Evolutionary conservation across 306 rosid species (phyloP).

Genomic region (Vigna trinervia): DNA sequence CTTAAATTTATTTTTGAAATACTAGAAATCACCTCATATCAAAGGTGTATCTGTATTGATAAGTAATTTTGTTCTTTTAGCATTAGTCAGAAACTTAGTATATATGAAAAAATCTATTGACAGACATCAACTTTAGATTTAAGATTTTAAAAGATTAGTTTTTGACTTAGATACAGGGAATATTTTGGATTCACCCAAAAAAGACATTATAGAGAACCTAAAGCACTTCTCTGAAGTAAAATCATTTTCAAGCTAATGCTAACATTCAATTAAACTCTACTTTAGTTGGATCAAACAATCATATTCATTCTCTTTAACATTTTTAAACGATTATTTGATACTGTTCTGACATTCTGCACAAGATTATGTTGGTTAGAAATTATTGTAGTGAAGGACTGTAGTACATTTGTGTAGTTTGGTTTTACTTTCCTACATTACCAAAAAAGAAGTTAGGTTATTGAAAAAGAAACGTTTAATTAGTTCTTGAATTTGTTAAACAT

Average conservation of each 20-base stretch:
- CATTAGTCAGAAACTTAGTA: neutral
- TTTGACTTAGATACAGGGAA: too few species aligned
- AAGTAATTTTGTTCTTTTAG: too few species aligned
- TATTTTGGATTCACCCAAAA: neutral
- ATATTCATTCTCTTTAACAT: neutral
- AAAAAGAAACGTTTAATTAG: neutral
- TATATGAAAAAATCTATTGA: too few species aligned
- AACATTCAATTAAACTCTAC: neutral
- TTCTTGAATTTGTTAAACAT: neutral
- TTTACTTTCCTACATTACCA: too few species aligned
- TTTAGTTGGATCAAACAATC: neutral
- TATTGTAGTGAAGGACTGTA: neutral
- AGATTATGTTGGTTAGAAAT: neutral
- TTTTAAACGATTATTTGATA: neutral
- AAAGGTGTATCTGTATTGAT: neutral
- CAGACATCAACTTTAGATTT: too few species aligned
- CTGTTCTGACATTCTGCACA: neutral
- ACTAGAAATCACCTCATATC: neutral
- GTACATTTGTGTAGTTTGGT: too few species aligned
- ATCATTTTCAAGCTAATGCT: neutral
- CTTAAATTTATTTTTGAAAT: neutral
- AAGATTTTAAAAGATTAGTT: too few species aligned
- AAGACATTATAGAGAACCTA: neutral
- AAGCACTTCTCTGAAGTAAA: too few species aligned
- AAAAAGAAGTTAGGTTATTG: neutral